Evolutionary conservation across 306 rosid genomes (phyloP).

Genomic region (Cyclanthera cordifolia): DNA sequence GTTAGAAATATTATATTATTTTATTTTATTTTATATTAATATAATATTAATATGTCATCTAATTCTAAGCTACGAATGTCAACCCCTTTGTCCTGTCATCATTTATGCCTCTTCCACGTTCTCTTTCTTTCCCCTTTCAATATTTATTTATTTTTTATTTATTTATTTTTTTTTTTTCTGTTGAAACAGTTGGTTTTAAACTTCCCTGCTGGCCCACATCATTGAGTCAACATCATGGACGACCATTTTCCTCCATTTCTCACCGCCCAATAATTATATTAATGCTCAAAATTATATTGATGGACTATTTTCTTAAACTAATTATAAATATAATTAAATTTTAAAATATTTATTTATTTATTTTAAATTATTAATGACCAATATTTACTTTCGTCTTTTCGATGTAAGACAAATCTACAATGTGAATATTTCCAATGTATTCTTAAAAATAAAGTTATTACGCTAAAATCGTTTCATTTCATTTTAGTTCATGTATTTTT

Average conservation of each 20-base stretch:
- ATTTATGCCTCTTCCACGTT: constrained; percentile 2
- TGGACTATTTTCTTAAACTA: too few species aligned
- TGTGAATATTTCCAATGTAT: too few species aligned
- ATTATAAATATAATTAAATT: too few species aligned
- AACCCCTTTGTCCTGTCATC: constrained; percentile 2
- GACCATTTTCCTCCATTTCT: background rate
- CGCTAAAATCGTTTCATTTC: too few species aligned
- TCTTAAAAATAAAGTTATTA: too few species aligned
- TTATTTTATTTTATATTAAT: too few species aligned
- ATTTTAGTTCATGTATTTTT: too few species aligned
- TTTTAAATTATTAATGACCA: too few species aligned
- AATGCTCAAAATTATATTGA: too few species aligned
- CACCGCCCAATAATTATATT: constrained; percentile 3
- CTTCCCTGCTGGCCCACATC: background rate
- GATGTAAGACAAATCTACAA: too few species aligned
- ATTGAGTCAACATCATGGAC: background rate
- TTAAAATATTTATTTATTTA: too few species aligned
- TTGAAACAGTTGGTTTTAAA: constrained; percentile 11
- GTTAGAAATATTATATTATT: background rate
- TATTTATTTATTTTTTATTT: background rate
- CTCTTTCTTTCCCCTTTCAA: background rate
- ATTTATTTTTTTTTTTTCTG: background rate
- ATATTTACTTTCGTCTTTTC: too few species aligned
- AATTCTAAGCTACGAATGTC: background rate
- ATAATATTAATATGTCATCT: background rate